Evolutionary conservation across 768 basidiomycete species (phyloP).

Genomic region (Suillus paluster): DNA sequence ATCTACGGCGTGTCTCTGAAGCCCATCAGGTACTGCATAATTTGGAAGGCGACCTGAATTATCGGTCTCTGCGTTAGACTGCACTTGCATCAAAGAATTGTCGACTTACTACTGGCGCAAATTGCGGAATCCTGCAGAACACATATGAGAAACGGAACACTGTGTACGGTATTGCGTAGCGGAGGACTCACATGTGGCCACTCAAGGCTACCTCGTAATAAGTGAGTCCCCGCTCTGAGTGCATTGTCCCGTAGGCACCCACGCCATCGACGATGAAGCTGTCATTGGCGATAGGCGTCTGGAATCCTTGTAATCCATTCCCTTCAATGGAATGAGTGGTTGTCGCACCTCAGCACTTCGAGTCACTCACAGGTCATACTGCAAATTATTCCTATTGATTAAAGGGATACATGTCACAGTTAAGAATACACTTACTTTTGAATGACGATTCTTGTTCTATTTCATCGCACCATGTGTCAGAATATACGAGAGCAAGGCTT

Average conservation of each 20-base stretch:
- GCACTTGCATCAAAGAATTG: too few species aligned
- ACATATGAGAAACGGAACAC: too few species aligned
- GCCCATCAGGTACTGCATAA: conserved; percentile 71
- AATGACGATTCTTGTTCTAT: conserved; percentile 60
- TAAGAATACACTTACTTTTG: conserved; percentile 54
- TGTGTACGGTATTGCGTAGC: too few species aligned
- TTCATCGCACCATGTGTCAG: conserved; percentile 10
- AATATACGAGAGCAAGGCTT: not conserved
- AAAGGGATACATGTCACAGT: too few species aligned
- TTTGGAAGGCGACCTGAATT: conserved; percentile 65
- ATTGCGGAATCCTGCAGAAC: conserved; percentile 52
- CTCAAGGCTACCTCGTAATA: conserved; percentile 68
- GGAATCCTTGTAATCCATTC: conserved; percentile 74
- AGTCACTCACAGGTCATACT: conserved; percentile 47
- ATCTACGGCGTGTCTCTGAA: conserved; percentile 52
- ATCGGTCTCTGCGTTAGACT: not conserved
- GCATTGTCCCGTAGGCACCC: conserved; percentile 66
- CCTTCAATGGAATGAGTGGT: conserved; percentile 38
- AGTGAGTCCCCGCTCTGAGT: conserved; percentile 68
- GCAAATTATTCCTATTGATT: not conserved
- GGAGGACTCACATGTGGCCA: conserved; percentile 59
- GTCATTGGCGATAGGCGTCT: conserved; percentile 64
- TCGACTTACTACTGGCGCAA: conserved; percentile 57
- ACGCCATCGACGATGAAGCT: conserved; percentile 74
- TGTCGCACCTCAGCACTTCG: too few species aligned